phyloP scores from a whole-genome alignment of 1,284 basidiomycete species.

The Fomitopsis palustris region DNA sequence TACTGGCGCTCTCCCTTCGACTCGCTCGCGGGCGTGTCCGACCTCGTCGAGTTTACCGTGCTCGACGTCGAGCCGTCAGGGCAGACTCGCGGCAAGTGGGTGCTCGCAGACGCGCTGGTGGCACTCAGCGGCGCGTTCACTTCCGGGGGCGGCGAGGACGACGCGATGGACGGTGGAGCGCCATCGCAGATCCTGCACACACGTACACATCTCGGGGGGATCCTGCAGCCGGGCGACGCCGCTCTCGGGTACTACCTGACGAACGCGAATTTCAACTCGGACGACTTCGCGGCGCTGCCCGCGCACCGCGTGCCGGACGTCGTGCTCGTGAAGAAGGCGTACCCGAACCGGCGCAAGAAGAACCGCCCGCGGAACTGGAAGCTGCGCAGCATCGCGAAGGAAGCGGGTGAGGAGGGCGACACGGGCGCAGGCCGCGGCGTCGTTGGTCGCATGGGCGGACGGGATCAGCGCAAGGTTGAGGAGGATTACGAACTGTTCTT shows the following conservation, averaged over 20 bases:
- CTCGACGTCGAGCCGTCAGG: conserved; percentile 90
- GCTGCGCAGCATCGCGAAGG: conserved; percentile 92
- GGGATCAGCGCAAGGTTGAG: conserved; percentile 93
- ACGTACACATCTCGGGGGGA: conserved; percentile 92
- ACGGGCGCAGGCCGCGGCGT: conserved; percentile 77
- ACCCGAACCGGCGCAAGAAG: conserved; percentile 94
- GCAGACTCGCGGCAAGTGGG: conserved; percentile 66
- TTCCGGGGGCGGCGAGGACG: conserved; percentile 34
- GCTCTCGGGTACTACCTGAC: conserved; percentile 90
- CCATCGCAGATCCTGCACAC: conserved; percentile 87
- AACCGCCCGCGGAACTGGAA: conserved; percentile 84
- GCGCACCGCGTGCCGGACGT: conserved; percentile 84
- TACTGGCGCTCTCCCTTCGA: conserved; percentile 94
- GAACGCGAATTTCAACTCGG: conserved; percentile 91
- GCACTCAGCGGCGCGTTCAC: conserved; percentile 81
- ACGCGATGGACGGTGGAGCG: conserved; percentile 55
- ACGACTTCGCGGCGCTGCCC: conserved; percentile 77
- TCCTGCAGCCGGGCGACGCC: conserved; percentile 94
- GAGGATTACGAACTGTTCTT: conserved; percentile 97
- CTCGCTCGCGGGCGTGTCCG: conserved; percentile 76
- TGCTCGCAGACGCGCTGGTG: conserved; percentile 93
- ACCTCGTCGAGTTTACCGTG: conserved; percentile 93
- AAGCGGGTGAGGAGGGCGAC: conserved; percentile 81
- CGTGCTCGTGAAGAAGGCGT: conserved; percentile 93
- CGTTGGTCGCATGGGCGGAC: conserved; percentile 85